Conservation (phyloP, 371 early-diverging fungal genomes). For the Zychaea mexicana region DNA sequence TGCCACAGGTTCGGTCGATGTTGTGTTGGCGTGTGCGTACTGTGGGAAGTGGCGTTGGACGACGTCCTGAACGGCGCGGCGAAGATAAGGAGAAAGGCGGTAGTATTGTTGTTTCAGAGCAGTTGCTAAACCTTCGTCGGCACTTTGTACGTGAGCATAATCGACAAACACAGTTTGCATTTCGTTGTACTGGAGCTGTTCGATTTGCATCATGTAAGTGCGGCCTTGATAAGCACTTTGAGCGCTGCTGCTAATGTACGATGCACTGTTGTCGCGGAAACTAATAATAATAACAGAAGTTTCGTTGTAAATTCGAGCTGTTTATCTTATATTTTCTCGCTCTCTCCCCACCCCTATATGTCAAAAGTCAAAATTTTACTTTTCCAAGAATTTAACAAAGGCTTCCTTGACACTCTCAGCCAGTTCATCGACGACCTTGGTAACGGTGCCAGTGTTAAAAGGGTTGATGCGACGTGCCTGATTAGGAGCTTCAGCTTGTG, state of each 20-base stretch:
- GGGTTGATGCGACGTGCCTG: slow-evolving; percentile 21
- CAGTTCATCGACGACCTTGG: slow-evolving; percentile 75
- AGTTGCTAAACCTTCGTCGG: slow-evolving; percentile 69
- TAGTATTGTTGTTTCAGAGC: slow-evolving; percentile 77
- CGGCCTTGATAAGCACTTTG: slow-evolving; percentile 13
- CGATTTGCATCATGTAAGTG: slow-evolving; percentile 64
- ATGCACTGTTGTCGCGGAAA: slow-evolving; percentile 28
- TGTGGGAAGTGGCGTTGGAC: slow-evolving; percentile 69
- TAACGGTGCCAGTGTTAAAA: slow-evolving; percentile 44
- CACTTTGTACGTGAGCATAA: slow-evolving; percentile 66
- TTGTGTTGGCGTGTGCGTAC: slow-evolving; percentile 49
- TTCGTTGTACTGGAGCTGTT: slow-evolving; percentile 58
- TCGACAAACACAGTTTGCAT: slow-evolving; percentile 79
- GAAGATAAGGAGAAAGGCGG: slow-evolving; percentile 85
- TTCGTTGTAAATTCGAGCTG: too few species aligned
- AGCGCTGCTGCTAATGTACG: slow-evolving; percentile 30
- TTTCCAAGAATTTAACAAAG: slow-evolving; percentile 79
- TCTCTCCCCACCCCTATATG: too few species aligned
- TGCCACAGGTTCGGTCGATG: slow-evolving; percentile 25
- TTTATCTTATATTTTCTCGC: too few species aligned
- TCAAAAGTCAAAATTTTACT: slow-evolving; percentile 40
- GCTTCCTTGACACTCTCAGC: slow-evolving; percentile 76
- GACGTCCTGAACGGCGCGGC: slow-evolving; percentile 82
- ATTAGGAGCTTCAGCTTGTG: slow-evolving; percentile 13
- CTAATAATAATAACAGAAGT: slow-evolving; percentile 10